Base-by-base conservation (phyloP, 495 filamentous ascomycete species). In the Pyronema domesticum region DNA sequence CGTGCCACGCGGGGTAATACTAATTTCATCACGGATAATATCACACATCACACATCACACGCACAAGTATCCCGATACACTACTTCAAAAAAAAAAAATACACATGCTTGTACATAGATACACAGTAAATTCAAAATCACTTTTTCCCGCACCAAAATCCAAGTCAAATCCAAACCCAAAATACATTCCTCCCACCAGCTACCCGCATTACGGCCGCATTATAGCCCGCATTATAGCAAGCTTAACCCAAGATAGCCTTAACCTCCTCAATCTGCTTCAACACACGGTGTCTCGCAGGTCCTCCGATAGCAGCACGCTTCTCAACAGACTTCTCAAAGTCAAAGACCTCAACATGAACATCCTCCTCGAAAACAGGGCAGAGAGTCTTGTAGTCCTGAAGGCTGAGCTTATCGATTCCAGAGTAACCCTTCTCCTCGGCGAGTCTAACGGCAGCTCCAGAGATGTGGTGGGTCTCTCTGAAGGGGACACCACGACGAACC, bases 241-340 rank as follows among this genome's bases (percentile, higher is more conserved):
- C 23, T 30, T 30, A 30, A 30, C 23, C 17, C 47, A 50, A 36
- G 23, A 50, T 19, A 34, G 67, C 68, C 72, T 78, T 82, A 54
- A 93, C 67, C 43, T 82, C 74, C 57, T 76, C 70, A 64, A 93
- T 81, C 77, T 94, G 89, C 68, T 86, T 80, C 63, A 79, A 59
- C 9, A 95, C 85, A 14, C 79, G 75, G 19, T 73, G 72, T 69
- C 76, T 79, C 65, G 82, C 88, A 17, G 85, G 91, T 11, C 89
- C 89, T 8, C 89, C 89, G 57, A 79, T 80, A 3, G 86, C 83
- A 55, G 78, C 74, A 63, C 84, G 76, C 72, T 84, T 74, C 74
- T 96, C 89, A 3, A 95, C 89, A 54, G 81, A 85, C 56, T 75
- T 76, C 74, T 94, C 83, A 61, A 94, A 94, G 67, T 94, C 80